These are phyloP conservation scores for Tylopilus plumbeoviolaceoides DNA, from an alignment of 768 basidiomycete genomes.

Conservation along the genomic window DNA sequence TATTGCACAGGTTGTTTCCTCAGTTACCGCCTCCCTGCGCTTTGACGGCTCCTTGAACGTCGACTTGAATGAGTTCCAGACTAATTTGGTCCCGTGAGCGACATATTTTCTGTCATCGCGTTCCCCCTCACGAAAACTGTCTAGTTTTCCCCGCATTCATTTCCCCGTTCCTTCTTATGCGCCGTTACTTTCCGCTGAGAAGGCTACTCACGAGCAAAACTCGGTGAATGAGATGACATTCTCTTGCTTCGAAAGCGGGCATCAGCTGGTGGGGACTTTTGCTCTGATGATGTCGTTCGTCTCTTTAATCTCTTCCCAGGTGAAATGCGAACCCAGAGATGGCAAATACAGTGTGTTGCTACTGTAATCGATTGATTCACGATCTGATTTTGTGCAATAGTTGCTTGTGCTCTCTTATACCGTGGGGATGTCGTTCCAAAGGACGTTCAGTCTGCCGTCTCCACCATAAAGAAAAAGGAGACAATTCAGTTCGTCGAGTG, in stretches of 20 bases:
- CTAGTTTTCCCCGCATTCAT: constrained; percentile 94
- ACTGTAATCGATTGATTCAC: background rate
- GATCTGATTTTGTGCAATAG: constrained; percentile 34
- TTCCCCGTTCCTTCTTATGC: constrained; percentile 97
- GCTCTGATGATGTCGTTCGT: background rate
- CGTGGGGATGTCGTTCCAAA: constrained; percentile 97
- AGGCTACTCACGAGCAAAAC: constrained; percentile 95
- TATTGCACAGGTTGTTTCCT: constrained; percentile 98
- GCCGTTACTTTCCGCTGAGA: constrained; percentile 91
- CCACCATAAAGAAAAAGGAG: constrained; percentile 93
- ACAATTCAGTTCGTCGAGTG: constrained; percentile 99
- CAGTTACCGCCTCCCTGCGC: constrained; percentile 93
- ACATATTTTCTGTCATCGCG: background rate
- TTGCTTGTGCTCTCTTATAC: constrained; percentile 91
- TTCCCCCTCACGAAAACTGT: constrained; percentile 3
- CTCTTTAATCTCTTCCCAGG: constrained; percentile 22
- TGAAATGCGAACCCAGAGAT: constrained; percentile 92
- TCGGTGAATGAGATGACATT: constrained; percentile 98
- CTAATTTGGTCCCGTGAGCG: constrained; percentile 92
- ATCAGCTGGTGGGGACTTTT: constrained; percentile 72
- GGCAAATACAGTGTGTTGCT: constrained; percentile 91
- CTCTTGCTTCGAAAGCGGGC: constrained; percentile 94
- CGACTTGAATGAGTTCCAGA: constrained; percentile 98
- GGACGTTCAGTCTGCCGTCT: constrained; percentile 90
- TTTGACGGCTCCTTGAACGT: constrained; percentile 98